Percentiles rank a stretch among this genome's conserved stretches.
These are phyloP conservation scores for Brasilioporus rufonigricans DNA, from an alignment of 768 basidiomycete species.

Conservation along the genomic window DNA sequence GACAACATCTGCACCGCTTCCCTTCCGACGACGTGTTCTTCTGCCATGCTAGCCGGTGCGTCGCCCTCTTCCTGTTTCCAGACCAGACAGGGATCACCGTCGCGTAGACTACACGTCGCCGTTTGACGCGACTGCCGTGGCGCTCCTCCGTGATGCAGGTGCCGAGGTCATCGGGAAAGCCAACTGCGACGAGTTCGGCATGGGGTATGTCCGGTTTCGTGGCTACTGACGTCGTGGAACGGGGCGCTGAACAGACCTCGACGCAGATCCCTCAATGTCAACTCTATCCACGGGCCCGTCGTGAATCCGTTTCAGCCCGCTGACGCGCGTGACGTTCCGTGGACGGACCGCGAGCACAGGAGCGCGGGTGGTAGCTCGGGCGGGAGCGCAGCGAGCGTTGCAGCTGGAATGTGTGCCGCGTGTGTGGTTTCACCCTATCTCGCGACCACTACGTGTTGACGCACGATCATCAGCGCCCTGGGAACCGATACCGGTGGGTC, in stretches of 20 bases:
- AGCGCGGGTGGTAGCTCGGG: slow-evolving; percentile 94
- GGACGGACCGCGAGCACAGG: slow-evolving; percentile 48
- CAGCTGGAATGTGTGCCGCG: slow-evolving; percentile 80
- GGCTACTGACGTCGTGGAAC: no score
- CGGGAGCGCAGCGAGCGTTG: slow-evolving; percentile 92
- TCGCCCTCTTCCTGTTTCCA: slow-evolving; percentile 2
- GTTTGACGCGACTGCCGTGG: slow-evolving; percentile 84
- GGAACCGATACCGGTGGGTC: slow-evolving; percentile 97
- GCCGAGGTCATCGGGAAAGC: slow-evolving; percentile 83
- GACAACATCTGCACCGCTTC: slow-evolving; percentile 78
- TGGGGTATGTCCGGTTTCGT: slow-evolving; percentile 64
- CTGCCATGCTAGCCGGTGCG: slow-evolving; percentile 66
- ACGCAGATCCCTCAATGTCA: slow-evolving; percentile 71
- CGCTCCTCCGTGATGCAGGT: slow-evolving; percentile 53
- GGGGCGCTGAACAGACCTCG: no score
- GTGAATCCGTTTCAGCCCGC: slow-evolving; percentile 62
- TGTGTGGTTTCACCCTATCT: no score
- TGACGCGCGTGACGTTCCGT: no score
- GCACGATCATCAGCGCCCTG: slow-evolving; percentile 70
- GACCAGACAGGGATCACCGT: no score
- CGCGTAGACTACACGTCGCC: slow-evolving; percentile 81
- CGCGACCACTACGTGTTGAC: no score
- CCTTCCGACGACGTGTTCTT: slow-evolving; percentile 76
- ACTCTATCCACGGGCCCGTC: slow-evolving; percentile 74
- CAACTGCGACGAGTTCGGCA: slow-evolving; percentile 97